Conservation (phyloP, 768 basidiomycete species). For the Chalciporus pseudorubinellus region DNA sequence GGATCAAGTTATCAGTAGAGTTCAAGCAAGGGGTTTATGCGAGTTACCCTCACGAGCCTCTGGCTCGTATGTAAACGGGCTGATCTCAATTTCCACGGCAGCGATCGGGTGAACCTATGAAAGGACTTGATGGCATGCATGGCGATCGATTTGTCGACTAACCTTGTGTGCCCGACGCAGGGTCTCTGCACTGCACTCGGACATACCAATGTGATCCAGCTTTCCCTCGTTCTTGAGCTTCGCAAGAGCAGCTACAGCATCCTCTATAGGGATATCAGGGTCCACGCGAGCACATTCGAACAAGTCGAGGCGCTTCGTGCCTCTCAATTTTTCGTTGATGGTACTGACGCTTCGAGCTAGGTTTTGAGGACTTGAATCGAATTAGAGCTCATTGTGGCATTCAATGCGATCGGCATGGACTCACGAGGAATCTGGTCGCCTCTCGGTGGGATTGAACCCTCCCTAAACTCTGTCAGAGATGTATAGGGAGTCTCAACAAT, state of each 20-base stretch:
- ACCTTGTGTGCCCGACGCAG: constrained; percentile 36
- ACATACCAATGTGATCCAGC: constrained; percentile 53
- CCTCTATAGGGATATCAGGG: constrained; percentile 43
- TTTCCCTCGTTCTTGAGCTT: constrained; percentile 32
- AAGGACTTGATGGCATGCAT: too few species aligned
- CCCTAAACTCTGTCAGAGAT: too few species aligned
- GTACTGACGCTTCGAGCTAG: constrained; percentile 46
- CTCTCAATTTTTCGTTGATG: constrained; percentile 44
- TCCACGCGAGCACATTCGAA: constrained; percentile 55
- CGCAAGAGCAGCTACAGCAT: constrained; percentile 41
- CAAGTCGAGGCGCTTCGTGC: constrained; percentile 56
- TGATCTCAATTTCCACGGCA: constrained; percentile 63
- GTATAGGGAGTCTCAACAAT: too few species aligned
- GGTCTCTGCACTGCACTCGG: constrained; percentile 48
- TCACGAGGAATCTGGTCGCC: constrained; percentile 29
- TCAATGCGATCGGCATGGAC: constrained; percentile 14
- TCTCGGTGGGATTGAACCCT: not conserved
- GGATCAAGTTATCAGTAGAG: too few species aligned
- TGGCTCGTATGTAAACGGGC: constrained; percentile 53
- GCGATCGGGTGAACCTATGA: constrained; percentile 49
- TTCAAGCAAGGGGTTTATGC: too few species aligned
- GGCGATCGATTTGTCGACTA: too few species aligned
- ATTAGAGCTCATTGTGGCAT: too few species aligned
- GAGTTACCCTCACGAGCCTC: constrained; percentile 42
- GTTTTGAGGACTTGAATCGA: constrained; percentile 33